Base-by-base conservation (phyloP, 106 monocot species). In the Dendrobium officinale region DNA sequence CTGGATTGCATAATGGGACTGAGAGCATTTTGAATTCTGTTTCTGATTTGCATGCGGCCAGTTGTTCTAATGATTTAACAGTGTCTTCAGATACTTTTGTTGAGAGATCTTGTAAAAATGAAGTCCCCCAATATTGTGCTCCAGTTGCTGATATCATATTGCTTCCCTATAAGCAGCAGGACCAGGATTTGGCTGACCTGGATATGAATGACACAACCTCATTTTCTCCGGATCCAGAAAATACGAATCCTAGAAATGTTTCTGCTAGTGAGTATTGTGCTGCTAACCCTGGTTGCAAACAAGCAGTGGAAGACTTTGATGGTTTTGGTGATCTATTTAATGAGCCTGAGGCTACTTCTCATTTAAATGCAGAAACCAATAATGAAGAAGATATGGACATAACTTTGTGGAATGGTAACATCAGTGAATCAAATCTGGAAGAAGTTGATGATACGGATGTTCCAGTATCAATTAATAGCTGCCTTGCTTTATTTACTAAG, bases 301-400 rank as follows among this genome's bases (percentile, higher is more conserved):
- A 82, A 74, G 82, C 77, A 27, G 91, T 90, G 80, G 75, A 8
- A 59, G 98, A 93, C 0, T 99, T 88, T 84, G 89, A 86, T 78
- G 95, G 95, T 42, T 79, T 99, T 85, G 90, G 91, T 51, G 88
- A 91, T 77, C 83, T 99, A 73, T 93, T 99, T 75, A 88, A 91
- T 88, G 95, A 95, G 73, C 89, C 90, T 8, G 95, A 95, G 72
- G 75, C 79, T 79, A 87, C 86, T 82, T 91, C 93, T 77, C 84
- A 80, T 77, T 49, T 73, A 11, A 86, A 82, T 45, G 58, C 24
- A 55, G 88, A 80, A 78, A 75, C 55, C 40, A 83, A 68, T 13
- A 48, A n/a, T 2, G 78, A 19, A 79, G 91, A 93, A 75, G 88
- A 95, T 27, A 79, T 84, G 41, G 87, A 89, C 64, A 44, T 81